Conservation (phyloP, 352 stramenopile genomes). For the Peronospora destructor region DNA sequence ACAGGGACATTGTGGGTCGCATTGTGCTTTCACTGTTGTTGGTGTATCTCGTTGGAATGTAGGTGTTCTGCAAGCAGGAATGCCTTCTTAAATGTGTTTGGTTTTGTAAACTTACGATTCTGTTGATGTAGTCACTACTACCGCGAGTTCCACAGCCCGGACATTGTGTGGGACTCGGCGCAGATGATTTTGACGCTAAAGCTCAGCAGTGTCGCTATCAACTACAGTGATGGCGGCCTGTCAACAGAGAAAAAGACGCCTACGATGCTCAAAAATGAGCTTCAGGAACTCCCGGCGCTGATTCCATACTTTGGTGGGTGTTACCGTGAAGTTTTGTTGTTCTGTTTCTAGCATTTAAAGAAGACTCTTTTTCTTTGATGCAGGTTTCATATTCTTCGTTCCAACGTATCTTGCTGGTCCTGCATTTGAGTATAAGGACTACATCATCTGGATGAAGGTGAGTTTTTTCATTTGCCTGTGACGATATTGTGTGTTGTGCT, state of each 20-base stretch:
- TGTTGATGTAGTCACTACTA: constrained; percentile 65
- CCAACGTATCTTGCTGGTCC: constrained; percentile 80
- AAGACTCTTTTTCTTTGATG: not conserved
- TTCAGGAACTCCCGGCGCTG: constrained; percentile 49
- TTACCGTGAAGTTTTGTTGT: not conserved
- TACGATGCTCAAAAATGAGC: constrained; percentile 67
- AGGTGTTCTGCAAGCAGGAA: constrained; percentile 3
- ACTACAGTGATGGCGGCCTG: constrained; percentile 71
- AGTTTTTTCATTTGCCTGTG: not conserved
- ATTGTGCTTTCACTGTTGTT: constrained; percentile 56
- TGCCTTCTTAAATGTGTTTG: not conserved
- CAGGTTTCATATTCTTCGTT: constrained; percentile 85
- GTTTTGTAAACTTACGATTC: not conserved
- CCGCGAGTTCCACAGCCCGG: constrained; percentile 69
- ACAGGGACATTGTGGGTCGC: constrained; percentile 56
- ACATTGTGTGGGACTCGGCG: constrained; percentile 80
- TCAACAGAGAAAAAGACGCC: constrained; percentile 71
- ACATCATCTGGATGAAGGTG: constrained; percentile 74
- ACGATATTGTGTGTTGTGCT: not conserved
- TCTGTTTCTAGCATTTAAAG: not conserved
- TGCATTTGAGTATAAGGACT: constrained; percentile 83
- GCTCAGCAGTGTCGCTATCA: constrained; percentile 69
- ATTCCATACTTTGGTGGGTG: constrained; percentile 67
- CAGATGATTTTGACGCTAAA: constrained; percentile 86
- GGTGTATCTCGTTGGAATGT: constrained; percentile 64